Conservation (phyloP, 805 yeast species). For the Metschnikowia kofuensis region DNA sequence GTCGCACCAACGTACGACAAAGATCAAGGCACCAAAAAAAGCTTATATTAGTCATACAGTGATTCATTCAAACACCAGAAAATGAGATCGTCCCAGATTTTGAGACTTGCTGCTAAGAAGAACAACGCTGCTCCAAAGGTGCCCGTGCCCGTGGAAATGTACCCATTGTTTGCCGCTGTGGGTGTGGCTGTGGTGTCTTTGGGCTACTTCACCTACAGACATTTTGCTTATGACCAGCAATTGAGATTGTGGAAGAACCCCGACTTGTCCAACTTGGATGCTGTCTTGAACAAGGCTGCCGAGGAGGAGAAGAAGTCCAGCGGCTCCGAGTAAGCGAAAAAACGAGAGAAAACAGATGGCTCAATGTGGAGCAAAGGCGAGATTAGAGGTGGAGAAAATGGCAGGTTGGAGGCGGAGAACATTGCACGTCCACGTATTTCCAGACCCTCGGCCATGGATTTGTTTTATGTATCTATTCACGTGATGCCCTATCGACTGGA, state of each 20-base stretch:
- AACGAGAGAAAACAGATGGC: not conserved
- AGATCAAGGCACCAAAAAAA: not conserved
- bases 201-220: slow-evolving; percentile 45
- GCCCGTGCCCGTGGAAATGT: slow-evolving; percentile 43
- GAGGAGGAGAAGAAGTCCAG: slow-evolving; percentile 19
- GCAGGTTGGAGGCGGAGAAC: too few relatives aligned
- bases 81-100: slow-evolving; percentile 41
- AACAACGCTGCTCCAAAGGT: slow-evolving; percentile 16
- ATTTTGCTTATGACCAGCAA: slow-evolving; percentile 42
- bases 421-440: too few relatives aligned
- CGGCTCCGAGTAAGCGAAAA: slow-evolving; percentile 10
- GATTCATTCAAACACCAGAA: not conserved
- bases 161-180: slow-evolving; percentile 45
- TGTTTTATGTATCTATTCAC: not conserved
- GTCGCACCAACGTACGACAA: not conserved
- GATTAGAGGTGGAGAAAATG: too few relatives aligned
- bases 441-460: not conserved
- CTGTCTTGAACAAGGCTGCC: slow-evolving; percentile 38
- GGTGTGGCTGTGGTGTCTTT: slow-evolving; percentile 41
- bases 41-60: not conserved
- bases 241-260: slow-evolving; percentile 48
- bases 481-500: not conserved
- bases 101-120: slow-evolving; percentile 41
- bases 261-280: slow-evolving; percentile 41
- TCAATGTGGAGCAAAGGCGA: too few relatives aligned